Evolutionary conservation across 2,329 filamentous ascomycete species (phyloP).

Genomic region (Zymoseptoria pseudotritici): DNA sequence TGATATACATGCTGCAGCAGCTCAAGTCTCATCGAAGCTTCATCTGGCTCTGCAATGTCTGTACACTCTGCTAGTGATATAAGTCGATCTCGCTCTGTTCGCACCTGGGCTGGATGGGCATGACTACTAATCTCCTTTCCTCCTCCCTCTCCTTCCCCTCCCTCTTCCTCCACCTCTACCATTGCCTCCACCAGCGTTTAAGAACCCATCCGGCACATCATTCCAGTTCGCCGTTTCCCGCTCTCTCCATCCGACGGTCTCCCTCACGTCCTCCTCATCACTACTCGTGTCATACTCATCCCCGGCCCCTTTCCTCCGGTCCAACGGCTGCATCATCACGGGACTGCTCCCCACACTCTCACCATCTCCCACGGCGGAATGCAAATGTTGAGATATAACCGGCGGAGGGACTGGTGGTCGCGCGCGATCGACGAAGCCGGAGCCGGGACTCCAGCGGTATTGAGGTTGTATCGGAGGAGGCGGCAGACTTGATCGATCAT

Average conservation of each 20-base stretch:
- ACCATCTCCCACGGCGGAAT: too few relatives aligned
- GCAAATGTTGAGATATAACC: not conserved
- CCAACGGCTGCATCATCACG: conserved; percentile 37
- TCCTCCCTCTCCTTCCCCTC: conserved; percentile 12
- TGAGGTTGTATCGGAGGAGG: conserved; percentile 8
- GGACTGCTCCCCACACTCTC: conserved; percentile 17
- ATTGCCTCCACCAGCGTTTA: conserved; percentile 21
- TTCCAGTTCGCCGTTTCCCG: conserved; percentile 40
- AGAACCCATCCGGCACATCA: conserved; percentile 42
- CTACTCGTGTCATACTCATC: conserved; percentile 28
- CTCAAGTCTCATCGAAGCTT: too few relatives aligned
- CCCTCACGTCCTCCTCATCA: conserved; percentile 17
- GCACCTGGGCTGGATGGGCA: not conserved
- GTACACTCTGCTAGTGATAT: too few relatives aligned
- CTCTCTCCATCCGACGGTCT: not conserved
- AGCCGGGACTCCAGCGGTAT: conserved; percentile 23
- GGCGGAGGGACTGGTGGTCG: conserved; percentile 5
- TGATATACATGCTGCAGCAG: too few relatives aligned
- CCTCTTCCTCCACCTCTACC: conserved; percentile 23
- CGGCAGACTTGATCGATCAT: conserved; percentile 3
- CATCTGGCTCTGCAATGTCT: too few relatives aligned
- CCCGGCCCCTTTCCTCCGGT: conserved; percentile 25
- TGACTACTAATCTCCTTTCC: conserved; percentile 24
- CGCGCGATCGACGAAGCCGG: conserved; percentile 32
- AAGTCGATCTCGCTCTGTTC: too few relatives aligned